Evolutionary conservation across 345 rosid genomes (phyloP), one percentile per base, ranked within the genome.

Genomic region (Eucalyptus tenuipes): DNA sequence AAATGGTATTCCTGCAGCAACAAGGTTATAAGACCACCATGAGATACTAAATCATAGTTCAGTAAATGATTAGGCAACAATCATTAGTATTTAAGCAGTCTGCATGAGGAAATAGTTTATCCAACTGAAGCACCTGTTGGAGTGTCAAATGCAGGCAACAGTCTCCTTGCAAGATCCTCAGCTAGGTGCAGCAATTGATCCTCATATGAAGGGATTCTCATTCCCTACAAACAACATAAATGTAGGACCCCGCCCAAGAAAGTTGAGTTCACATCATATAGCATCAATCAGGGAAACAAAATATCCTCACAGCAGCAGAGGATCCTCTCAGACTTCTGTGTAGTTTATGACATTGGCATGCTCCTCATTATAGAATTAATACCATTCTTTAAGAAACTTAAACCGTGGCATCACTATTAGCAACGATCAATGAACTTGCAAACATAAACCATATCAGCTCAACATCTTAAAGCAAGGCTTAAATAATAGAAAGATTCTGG

Each of bases 91-190:
- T 66, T 71, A 17, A 86, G 49, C 85, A n/a, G 47, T 42, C 25
- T 45, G 14, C 80, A 45, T 24, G 31, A 87, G 49, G 55, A 86
- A 82, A 91, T 75, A 44, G 64, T 87, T 37, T 33, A 20, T 89
- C 88, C 87, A 88, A 40, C 17, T 81, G 48, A 15, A 22, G 66
- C 89, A 96, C 99, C 99, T 91, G 99, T 97, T 7, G 99, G 99
- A 87, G 99, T 98, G 91, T 97, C 99, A 92, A 98, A 98, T 52
- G 98, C 99, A 90, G 99, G 99, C 90, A 98, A 90, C 93, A 98
- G 89, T 92, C 99, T 94, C 90, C 92, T 92, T 14, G 94, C 94
- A 89, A 98, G 94, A 93, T 98, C 98, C 94, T 96, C 98, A 61
- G 98, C 97, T 88, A 97, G 91, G 90, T 92, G 88, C 71, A 98